Base-by-base conservation (phyloP, 1,284 basidiomycete species). In the Cystobasidium pallidum region DNA sequence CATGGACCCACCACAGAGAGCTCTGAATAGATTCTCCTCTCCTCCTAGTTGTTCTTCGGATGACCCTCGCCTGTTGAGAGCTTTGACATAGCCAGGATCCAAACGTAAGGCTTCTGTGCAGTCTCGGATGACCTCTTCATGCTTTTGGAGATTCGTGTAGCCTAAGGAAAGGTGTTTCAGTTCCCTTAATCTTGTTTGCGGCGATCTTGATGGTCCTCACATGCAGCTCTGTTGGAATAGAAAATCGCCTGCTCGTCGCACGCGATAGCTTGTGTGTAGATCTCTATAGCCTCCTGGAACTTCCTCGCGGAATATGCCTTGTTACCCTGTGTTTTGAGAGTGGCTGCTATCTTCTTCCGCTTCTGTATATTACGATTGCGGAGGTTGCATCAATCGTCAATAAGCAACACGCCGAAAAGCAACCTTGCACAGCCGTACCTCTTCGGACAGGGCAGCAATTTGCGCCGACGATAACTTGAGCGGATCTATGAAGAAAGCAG, bases 141-240 rank as follows among this genome's bases (percentile, higher is more conserved):
- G 86, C 78, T 93, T 85, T 30, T 86, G 84, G 84, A 94, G 88
- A 84, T 97, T 94, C 81, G 94, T 88, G 82, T 94, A 97, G 81
- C 91, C 91, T 92, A 74, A 32, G 66, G 13, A 49, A 55, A 11
- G 17, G 17, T n/a, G 26, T 19, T 3, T n/a, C 2, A 39, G n/a
- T 7, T 0, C 34, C 32, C 30, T 36, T 26, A 15, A 43, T 26
- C 17, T 8, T 39, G 19, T 61, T n/a, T 57, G 13, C 30, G 7
- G 26, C 10, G 30, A 57, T 15, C 3, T 15, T 4, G 19, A 3
- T 8, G 82, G 34, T 6, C 79, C 88, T 77, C 74, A 92, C 94
- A 97, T 73, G 96, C 96, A 54, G 95, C 95, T 72, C 96, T 89
- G 83, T 99, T 99, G 81, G 91, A 92, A 86, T 89, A 98, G 84